phyloP scores from a whole-genome alignment of 768 basidiomycete species.

The Phlebiopsis flavidoalba region DNA sequence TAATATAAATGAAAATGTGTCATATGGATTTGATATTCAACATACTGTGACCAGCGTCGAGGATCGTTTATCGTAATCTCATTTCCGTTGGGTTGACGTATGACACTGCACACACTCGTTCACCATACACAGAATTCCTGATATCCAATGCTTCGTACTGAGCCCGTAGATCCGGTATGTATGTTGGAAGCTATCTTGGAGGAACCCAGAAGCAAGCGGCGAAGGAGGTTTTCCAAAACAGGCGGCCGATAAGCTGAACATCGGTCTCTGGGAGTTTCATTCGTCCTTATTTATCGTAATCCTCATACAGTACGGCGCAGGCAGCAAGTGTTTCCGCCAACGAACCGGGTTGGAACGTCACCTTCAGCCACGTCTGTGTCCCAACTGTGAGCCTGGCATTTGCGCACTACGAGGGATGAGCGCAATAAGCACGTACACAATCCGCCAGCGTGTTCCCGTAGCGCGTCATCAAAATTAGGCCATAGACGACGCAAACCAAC shows the following conservation, averaged over 20 bases:
- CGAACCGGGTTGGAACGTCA: constrained; percentile 14
- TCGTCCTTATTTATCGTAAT: constrained; percentile 6
- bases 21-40: background rate
- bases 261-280: constrained; percentile 9
- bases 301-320: constrained; percentile 8
- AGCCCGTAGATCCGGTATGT: constrained; percentile 8
- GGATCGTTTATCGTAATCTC: constrained; percentile 11
- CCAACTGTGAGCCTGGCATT: background rate
- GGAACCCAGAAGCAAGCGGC: constrained; percentile 2
- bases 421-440: background rate
- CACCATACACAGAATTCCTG: background rate
- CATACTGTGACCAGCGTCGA: constrained; percentile 9
- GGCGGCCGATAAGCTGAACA: constrained; percentile 12
- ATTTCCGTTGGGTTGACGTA: background rate
- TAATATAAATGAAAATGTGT: background rate
- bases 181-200: constrained; percentile 1
- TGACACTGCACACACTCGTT: constrained; percentile 1
- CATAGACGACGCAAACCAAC: constrained; percentile 10
- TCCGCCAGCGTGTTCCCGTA: constrained; percentile 3
- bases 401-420: background rate
- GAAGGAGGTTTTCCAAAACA: constrained; percentile 10
- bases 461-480: constrained; percentile 11
- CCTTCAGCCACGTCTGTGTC: constrained; percentile 7
- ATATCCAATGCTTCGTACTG: constrained; percentile 1
- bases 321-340: constrained; percentile 10